Percentiles rank a stretch among this genome's conserved stretches.
phyloP scores from a whole-genome alignment of 176 grass and related monocot species.

The Lolium multiflorum region DNA sequence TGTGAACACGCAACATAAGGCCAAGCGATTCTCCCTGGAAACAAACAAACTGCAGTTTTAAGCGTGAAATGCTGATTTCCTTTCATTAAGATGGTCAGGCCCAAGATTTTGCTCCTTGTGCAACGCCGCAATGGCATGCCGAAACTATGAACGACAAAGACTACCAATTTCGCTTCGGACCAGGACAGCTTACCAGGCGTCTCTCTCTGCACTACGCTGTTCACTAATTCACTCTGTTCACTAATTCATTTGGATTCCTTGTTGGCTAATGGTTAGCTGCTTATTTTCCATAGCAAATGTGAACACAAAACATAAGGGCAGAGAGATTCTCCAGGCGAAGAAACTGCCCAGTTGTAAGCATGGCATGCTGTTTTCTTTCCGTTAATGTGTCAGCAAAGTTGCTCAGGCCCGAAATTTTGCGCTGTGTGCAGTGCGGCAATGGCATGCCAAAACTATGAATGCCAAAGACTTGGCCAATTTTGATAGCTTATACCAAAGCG shows the following conservation, averaged over 20 bases:
- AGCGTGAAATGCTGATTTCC: neutral
- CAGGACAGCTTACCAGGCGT: neutral
- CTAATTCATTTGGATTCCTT: too few relatives aligned
- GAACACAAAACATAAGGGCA: neutral
- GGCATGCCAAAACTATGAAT: constrained; percentile 5
- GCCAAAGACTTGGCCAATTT: neutral
- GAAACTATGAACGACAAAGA: neutral
- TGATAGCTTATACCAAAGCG: neutral
- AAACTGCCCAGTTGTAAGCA: neutral
- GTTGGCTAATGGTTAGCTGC: too few relatives aligned
- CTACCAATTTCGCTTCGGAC: neutral
- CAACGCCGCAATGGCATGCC: neutral
- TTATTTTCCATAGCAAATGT: too few relatives aligned
- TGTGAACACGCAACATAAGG: neutral
- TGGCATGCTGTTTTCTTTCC: neutral
- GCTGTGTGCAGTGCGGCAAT: neutral
- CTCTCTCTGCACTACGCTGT: neutral
- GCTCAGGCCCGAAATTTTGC: neutral
- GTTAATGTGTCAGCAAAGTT: neutral
- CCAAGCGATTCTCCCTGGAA: neutral
- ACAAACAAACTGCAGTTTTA: neutral
- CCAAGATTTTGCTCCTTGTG: neutral
- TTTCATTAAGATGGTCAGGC: neutral
- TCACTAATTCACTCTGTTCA: too few relatives aligned
- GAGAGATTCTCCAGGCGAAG: neutral